Base-by-base conservation (phyloP, 768 basidiomycete species). In the Bullera alba region DNA sequence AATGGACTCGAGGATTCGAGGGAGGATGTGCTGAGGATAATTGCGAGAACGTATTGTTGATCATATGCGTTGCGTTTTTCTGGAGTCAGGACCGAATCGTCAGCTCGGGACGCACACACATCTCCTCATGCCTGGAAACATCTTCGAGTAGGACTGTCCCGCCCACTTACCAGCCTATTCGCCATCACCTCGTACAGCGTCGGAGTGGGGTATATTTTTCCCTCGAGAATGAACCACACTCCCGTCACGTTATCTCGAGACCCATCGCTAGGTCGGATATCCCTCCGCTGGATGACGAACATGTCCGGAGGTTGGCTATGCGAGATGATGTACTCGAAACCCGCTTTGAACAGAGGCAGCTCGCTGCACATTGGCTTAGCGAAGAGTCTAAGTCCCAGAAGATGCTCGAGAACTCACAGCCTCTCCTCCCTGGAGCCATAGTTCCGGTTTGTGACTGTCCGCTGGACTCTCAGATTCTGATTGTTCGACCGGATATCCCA, bases 401-500 rank as follows among this genome's bases (percentile, higher is more conserved):
- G 21, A 47, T 6, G 14, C 17, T n/a, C 3, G 21, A 19, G 6
- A 38, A n/a, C 65, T 36, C 28, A 68, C 66, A 60, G 21, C 35
- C 60, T 63, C 53, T 69, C 67, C 45, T 65, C 54, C 4, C 57
- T 58, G 34, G 65, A 56, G 19, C 61, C 61, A 39, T 63, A 69
- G 8, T 48, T 51, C 4, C 58, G 61, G 29, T 65, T 58, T 42
- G 59, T 54, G 2, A 69, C 58, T 34, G 60, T 25, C 6, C 58
- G 35, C 39, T 69, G 67, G 1, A 60, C 61, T 12, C 67, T 39
- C 26, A 69, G 50, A 1, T 56, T 56, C 35, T 52, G 54, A 42
- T 69, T 69, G 30, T 69, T 69, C 22, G 63, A 69, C 30, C 59
- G 60, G 5, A 50, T 28, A 51, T 69, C 67, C 56, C 61, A 69